Base-by-base conservation (phyloP, 495 filamentous ascomycete genomes). In the Pyrenopolyporus hunteri region DNA sequence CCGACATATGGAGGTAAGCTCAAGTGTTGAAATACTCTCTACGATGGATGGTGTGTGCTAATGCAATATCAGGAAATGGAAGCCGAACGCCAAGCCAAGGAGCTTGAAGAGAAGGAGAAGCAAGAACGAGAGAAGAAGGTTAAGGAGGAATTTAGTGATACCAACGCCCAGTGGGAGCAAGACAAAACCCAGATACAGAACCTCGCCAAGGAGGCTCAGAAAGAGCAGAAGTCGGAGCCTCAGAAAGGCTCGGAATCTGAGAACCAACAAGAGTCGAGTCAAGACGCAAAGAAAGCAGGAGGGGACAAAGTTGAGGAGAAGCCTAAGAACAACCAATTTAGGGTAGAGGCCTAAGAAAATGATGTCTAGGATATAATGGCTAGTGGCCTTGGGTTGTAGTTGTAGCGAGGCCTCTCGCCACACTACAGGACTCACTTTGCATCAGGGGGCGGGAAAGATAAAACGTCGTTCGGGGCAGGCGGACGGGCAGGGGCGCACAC, bases 1-100 rank as follows among this genome's bases (percentile, higher is more conserved):
- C 45, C 86, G 89, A 46, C 95, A 97, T 63, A 99, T 99, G 95
- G 93, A 93, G 78, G 82, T 84, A 67, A 58, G 80, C 58, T 48
- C 14, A 25, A 33, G 7, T 16, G 11, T 11, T 45, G 9, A 23
- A 9, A 40, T 6, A 11, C 13, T n/a, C n/a, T n/a, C n/a, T n/a
- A n/a, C n/a, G n/a, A n/a, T 47, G 16, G 33, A 28, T 16, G 31
- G 11, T 19, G 42, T 8, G 32, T 39, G 37, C 46, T 59, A 52
- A 70, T 72, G 62, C 65, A 46, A 20, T 9, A 2, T 10, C 23
- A 91, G 79, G 89, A 96, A 76, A 95, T 96, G 91, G 91, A 96
- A 65, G 74, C 84, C 52, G 92, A 96, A 65, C 84, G 86, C 25
- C 78, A 85, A 53, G 84, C 83, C 22, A 86, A 82, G 23, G 92